Percentiles rank a stretch among this genome's conserved stretches.
Conservation (phyloP, 805 yeast species). For the Starmerella lactis-condensi region DNA sequence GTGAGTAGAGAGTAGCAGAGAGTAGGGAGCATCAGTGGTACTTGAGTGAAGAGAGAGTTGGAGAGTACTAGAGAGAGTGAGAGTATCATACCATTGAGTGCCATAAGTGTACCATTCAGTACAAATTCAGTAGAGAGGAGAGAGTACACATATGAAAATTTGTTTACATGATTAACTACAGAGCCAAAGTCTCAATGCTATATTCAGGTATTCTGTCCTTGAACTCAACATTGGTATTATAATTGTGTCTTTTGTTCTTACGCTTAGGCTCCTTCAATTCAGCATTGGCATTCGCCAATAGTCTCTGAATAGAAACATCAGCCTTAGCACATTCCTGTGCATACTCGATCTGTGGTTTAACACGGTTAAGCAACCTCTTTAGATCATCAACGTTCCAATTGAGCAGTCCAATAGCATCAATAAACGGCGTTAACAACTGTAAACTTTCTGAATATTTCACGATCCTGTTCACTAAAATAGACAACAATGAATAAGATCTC, state of each 20-base stretch:
- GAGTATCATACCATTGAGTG: too few relatives aligned
- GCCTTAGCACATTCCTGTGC: slow-evolving; percentile 13
- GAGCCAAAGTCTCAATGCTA: slow-evolving; percentile 20
- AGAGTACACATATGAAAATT: too few relatives aligned
- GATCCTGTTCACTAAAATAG: slow-evolving; percentile 27
- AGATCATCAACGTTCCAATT: slow-evolving; percentile 40
- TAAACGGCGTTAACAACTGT: slow-evolving; percentile 41
- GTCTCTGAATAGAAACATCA: slow-evolving; percentile 17
- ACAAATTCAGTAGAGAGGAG: too few relatives aligned
- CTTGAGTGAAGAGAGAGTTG: too few relatives aligned
- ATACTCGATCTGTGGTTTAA: slow-evolving; percentile 32
- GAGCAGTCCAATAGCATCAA: slow-evolving; percentile 58
- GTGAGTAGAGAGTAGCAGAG: too few relatives aligned
- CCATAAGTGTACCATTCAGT: too few relatives aligned
- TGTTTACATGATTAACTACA: too few relatives aligned
- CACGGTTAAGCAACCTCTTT: slow-evolving; percentile 27
- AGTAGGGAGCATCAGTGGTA: too few relatives aligned
- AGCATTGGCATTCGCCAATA: slow-evolving; percentile 6
- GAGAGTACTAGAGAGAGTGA: too few relatives aligned
- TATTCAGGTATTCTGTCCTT: slow-evolving; percentile 17
- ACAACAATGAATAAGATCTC: slow-evolving; percentile 14
- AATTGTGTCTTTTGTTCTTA: slow-evolving; percentile 4
- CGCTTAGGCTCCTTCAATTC: background rate
- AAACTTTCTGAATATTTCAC: slow-evolving; percentile 34
- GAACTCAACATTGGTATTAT: slow-evolving; percentile 2